Base-by-base conservation (phyloP, 768 basidiomycete genomes). In the Mycena olivaceomarginata region DNA sequence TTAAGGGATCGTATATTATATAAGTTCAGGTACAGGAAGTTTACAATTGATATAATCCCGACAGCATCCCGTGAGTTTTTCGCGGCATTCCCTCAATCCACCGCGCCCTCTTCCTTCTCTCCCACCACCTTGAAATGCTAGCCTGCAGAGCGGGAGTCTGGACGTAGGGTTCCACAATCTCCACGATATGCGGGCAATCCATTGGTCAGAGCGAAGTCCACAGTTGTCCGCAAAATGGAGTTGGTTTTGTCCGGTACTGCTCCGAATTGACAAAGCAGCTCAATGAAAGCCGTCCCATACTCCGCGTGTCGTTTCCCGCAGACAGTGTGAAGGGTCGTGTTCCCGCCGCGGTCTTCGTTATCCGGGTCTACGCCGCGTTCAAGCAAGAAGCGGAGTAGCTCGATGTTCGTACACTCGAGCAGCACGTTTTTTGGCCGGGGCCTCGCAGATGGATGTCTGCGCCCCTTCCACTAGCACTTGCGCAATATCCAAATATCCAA, bases 321-420 rank as follows among this genome's bases (percentile, higher is more conserved):
- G 16, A 31, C 59, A 13, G 7, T 15, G 31, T 37, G 59, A 37
- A 60, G 59, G 11, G 31, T 10, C 7, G 59, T 60, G 15, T 60
- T 15, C 37, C 59, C 59, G 11, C 5, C n/a, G n/a, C 13, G 2
- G 31, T 64, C 62, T n/a, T 41, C 62, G 3, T 2, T 9, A 31
- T 66, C 37, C 10, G 64, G 64, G 64, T 66, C 45, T 25, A 31
- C 64, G 16, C 64, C 64, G 43, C 22, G 25, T 48, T 48, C 43
- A 16, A 66, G 64, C 9, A 25, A 48, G 45, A 66, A 66, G 64
- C 45, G 64, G 13, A 66, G 64, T 2, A 48, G 5, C 43, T 66
- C 64, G 45, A 66, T 15, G 64, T 4, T 46, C 4, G 13, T 15
- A 45, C 43, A 66, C 6, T 15, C 4, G 4, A 6, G 11, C 8